These are phyloP conservation scores for Sechiopsis laciniata DNA, from an alignment of 306 rosid genomes.

Conservation along the genomic window DNA sequence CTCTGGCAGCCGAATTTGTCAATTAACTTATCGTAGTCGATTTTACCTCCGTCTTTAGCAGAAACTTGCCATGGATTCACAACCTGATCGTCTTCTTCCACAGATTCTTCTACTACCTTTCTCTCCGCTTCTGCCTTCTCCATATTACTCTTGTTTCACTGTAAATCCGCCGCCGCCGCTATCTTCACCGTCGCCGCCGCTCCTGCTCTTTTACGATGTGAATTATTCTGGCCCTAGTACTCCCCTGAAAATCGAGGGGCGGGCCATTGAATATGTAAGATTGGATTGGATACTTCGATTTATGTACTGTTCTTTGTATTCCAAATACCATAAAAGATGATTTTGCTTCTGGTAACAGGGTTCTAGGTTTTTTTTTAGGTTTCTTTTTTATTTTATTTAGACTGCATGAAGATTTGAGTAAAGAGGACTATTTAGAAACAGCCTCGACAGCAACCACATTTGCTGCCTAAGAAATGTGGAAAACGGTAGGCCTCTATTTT, in stretches of 20 bases:
- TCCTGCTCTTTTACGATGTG: background rate
- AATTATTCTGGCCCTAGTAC: background rate
- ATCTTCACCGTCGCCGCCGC: background rate
- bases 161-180: background rate
- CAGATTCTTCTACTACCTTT: slow-evolving; percentile 6
- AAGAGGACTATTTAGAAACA: too few relatives aligned
- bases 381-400: too few relatives aligned
- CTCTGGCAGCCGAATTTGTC: slow-evolving; percentile 90
- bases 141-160: slow-evolving; percentile 15
- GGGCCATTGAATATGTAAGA: background rate
- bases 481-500: too few relatives aligned
- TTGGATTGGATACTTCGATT: background rate
- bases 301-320: background rate
- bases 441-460: too few relatives aligned
- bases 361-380: too few relatives aligned
- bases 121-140: slow-evolving; percentile 22
- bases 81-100: slow-evolving; percentile 41
- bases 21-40: slow-evolving; percentile 84
- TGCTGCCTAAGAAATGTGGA: too few relatives aligned
- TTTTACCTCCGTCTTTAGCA: slow-evolving; percentile 64
- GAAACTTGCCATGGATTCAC: slow-evolving; percentile 86
- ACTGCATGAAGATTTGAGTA: too few relatives aligned
- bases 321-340: background rate
- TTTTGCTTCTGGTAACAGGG: too few relatives aligned
- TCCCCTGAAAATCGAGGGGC: slow-evolving; percentile 8